Evolutionary conservation across 1,284 basidiomycete species (phyloP), one percentile per base, ranked within the genome.

Genomic region (Clitocybe nebularis): DNA sequence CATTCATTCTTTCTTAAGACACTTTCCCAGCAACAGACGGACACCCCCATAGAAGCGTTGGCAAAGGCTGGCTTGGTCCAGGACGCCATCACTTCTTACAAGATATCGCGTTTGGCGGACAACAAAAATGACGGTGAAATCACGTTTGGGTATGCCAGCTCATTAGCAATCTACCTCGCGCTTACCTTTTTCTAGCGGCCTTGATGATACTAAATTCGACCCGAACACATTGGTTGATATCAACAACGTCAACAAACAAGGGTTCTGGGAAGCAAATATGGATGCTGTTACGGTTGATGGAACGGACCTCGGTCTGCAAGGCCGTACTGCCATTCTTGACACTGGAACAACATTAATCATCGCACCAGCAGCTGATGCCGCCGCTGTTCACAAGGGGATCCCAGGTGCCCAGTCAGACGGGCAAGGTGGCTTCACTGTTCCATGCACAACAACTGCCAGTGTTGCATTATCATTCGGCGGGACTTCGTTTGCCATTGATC

Each of bases 251-350:
- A 84, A 75, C 59, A 46, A 52, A 10, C 47, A 67, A 23, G 86
- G 89, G 23, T 93, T 91, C 71, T 93, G 89, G 89, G 84, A 89
- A 66, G 83, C 71, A 6, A 60, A 62, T 3, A 63, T 93, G 59
- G 74, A 78, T 50, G 64, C 67, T 3, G 67, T 85, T 45, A 68
- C 74, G 16, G 75, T 85, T 46, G 68, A 82, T 52, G 81, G 78
- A 14, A 51, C 66, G 35, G 68, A 75, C 56, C 55, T 74, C 29
- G 73, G 75, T 10, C 65, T 88, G 34, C 49, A 58, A 13, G 75
- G 75, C 33, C 80, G 84, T 55, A 80, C 78, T 26, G 80, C 85
- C 39, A 85, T 90, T 61, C 76, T 90, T 52, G 87, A 90, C 66
- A 89, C 85, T 23, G 86, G 86, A 49, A 87, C 83, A 50, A 85